phyloP scores from a whole-genome alignment of 345 rosid genomes.

The Sonneratia alba region DNA sequence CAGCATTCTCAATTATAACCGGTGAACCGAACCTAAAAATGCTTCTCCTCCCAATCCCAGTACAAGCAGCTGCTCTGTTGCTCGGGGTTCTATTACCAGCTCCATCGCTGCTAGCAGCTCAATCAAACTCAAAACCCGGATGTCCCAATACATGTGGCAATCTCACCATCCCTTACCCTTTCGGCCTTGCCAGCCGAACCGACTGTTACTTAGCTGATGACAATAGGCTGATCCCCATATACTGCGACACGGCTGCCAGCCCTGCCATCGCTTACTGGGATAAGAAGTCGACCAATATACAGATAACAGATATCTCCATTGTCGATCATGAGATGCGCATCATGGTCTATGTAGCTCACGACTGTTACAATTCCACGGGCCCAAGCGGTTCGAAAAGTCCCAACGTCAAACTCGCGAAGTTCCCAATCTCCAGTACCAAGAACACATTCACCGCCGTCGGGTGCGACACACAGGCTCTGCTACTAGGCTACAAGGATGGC shows the following conservation, averaged over 20 bases:
- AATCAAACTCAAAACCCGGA: neutral
- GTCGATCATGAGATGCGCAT: constrained; percentile 1
- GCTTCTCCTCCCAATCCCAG: no score
- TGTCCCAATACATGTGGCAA: constrained; percentile 28
- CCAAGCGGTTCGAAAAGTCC: no score
- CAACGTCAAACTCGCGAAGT: neutral
- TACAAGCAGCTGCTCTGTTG: no score
- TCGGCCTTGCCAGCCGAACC: constrained; percentile 22
- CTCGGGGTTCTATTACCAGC: no score
- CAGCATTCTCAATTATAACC: no score
- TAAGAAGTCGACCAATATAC: neutral
- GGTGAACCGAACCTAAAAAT: no score
- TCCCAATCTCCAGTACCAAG: constrained; percentile 8
- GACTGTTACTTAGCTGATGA: constrained; percentile 17
- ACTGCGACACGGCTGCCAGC: constrained; percentile 9
- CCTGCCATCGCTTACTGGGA: neutral
- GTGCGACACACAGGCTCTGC: neutral
- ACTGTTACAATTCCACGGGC: constrained; percentile 5
- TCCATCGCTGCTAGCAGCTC: no score
- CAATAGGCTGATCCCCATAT: constrained; percentile 14
- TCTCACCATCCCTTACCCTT: constrained; percentile 29
- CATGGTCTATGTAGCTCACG: neutral
- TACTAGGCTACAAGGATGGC: neutral
- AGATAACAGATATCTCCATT: constrained; percentile 20
- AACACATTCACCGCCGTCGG: constrained; percentile 6